A percentile compares a stretch with the other conserved stretches of the same genome.
Evolutionary conservation across 2,329 filamentous ascomycete species (phyloP).

Genomic region (Dothistroma pini): DNA sequence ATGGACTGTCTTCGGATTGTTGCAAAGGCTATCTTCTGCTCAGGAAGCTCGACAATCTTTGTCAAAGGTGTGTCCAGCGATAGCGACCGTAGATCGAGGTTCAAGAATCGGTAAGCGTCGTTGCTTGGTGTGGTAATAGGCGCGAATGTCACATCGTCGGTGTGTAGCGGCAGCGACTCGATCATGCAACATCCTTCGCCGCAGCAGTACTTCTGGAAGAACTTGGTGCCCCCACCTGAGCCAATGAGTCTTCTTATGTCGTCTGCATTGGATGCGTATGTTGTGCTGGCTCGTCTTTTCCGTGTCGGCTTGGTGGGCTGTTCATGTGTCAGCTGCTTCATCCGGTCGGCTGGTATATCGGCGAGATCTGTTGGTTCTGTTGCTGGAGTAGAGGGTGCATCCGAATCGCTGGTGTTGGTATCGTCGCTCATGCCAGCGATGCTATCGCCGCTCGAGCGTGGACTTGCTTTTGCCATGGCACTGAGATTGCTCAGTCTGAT

Average conservation of each 20-base stretch:
- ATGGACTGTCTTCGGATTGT: constrained; percentile 30
- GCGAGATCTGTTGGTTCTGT: constrained; percentile 36
- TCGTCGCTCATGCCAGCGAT: constrained; percentile 20
- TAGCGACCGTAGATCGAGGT: constrained; percentile 71
- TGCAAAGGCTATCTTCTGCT: constrained; percentile 62
- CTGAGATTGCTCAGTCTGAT: constrained; percentile 29
- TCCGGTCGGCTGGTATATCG: constrained; percentile 20
- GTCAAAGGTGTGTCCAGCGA: constrained; percentile 67
- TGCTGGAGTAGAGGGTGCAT: constrained; percentile 37
- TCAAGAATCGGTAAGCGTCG: constrained; percentile 74
- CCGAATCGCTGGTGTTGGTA: constrained; percentile 23
- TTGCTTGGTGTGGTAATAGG: constrained; percentile 68
- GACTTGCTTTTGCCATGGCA: constrained; percentile 24
- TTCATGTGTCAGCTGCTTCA: constrained; percentile 17
- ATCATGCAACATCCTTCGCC: constrained; percentile 63
- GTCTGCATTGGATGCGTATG: constrained; percentile 49
- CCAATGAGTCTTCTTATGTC: constrained; percentile 58
- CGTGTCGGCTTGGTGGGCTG: constrained; percentile 21
- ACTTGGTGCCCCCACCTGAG: constrained; percentile 54
- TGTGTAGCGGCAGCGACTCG: constrained; percentile 51
- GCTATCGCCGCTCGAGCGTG: constrained; percentile 33
- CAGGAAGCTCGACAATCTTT: constrained; percentile 67
- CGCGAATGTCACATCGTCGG: constrained; percentile 40
- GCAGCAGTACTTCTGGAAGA: constrained; percentile 61
- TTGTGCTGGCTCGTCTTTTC: constrained; percentile 35